Conservation (phyloP, 2,329 filamentous ascomycete genomes). For the Stachybotrys elegans region DNA sequence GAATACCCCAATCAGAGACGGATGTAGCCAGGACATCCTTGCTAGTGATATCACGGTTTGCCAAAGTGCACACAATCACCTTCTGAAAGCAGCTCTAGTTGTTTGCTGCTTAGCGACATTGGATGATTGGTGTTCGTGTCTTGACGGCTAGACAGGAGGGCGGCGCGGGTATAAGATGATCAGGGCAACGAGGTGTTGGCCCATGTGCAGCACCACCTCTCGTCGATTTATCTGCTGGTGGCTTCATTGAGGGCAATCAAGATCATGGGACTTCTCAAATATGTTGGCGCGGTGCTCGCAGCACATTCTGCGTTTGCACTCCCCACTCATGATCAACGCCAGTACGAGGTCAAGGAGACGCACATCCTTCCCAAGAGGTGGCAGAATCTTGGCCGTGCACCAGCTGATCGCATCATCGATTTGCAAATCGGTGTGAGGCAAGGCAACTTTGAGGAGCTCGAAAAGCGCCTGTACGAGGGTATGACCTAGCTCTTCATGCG, state of each 20-base stretch:
- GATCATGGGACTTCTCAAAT: background rate
- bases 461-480: conserved; percentile 4
- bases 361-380: conserved; percentile 2
- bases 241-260: background rate
- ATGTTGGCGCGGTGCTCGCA: background rate
- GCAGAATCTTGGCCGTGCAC: conserved; percentile 1
- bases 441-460: conserved; percentile 3
- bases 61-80: background rate
- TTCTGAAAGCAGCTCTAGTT: background rate
- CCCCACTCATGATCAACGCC: background rate
- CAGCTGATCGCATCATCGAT: conserved; percentile 1
- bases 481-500: too few relatives aligned
- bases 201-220: background rate
- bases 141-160: background rate
- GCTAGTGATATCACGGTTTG: background rate
- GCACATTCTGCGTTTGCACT: background rate
- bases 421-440: conserved; percentile 4
- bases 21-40: background rate
- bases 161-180: background rate
- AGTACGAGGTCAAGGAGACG: conserved; percentile 13
- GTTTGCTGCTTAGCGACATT: background rate
- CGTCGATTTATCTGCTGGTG: background rate
- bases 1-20: background rate
- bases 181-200: background rate
- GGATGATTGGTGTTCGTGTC: background rate